phyloP scores from a whole-genome alignment of 768 basidiomycete species.

The Russula lepida region DNA sequence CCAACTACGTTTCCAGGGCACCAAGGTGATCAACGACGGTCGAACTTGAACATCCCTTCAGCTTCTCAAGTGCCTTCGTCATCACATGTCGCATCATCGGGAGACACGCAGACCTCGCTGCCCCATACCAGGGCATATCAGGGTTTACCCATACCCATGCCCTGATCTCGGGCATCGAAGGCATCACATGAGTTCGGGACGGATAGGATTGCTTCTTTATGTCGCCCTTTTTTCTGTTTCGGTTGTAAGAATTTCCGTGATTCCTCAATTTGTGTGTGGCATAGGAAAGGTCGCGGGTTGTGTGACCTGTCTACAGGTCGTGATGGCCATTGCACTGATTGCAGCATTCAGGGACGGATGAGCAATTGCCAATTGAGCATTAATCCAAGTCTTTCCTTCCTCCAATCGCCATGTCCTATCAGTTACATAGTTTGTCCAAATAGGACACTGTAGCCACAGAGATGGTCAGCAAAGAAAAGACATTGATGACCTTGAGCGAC shows the following conservation, averaged over 20 bases:
- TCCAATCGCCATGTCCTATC: no score
- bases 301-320: no score
- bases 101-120: not conserved
- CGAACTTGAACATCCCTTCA: not conserved
- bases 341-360: no score
- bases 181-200: not conserved
- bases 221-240: no score
- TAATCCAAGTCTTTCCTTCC: no score
- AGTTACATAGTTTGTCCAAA: not conserved
- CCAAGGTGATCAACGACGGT: not conserved
- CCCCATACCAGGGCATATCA: not conserved
- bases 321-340: no score
- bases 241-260: no score
- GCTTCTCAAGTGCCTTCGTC: no score
- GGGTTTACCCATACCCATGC: not conserved
- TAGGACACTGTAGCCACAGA: not conserved
- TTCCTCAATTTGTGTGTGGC: no score
- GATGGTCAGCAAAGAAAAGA: not conserved
- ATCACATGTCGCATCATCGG: not conserved
- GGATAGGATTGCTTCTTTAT: not conserved
- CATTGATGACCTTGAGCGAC: not conserved
- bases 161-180: not conserved
- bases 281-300: no score
- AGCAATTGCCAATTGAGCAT: no score
- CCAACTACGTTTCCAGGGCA: not conserved